Conservation (phyloP, 1,284 basidiomycete genomes). For the Tetrapyrgos nigripes region DNA sequence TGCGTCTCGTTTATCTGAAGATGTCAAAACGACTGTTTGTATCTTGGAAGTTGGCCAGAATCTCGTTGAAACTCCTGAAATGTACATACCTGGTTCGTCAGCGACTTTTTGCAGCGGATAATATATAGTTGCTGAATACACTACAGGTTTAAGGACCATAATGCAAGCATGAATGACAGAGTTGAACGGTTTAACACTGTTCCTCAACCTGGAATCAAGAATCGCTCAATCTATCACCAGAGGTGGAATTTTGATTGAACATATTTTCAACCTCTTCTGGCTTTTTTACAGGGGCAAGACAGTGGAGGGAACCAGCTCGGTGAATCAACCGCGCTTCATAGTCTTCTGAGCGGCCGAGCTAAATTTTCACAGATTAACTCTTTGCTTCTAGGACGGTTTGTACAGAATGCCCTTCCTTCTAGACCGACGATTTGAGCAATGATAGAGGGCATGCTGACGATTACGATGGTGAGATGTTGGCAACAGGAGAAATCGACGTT, state of each 20-base stretch:
- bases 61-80: neutral
- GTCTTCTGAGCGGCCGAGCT: neutral
- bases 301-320: neutral
- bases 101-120: no score
- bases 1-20: conserved; percentile 65
- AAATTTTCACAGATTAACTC: neutral
- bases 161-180: no score
- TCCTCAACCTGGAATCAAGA: neutral
- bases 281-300: neutral
- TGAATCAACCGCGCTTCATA: neutral
- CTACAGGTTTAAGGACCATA: no score
- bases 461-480: neutral
- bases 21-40: conserved; percentile 55
- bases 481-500: neutral
- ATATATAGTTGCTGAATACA: no score
- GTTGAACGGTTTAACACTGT: conserved; percentile 3
- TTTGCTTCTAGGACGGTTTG: neutral
- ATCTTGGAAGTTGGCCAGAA: conserved; percentile 61
- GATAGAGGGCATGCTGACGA: neutral
- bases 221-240: neutral
- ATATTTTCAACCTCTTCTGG: neutral
- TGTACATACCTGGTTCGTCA: conserved; percentile 9
- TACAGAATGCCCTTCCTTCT: neutral
- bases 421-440: neutral
- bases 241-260: neutral